Conservation (phyloP, 306 rosid species). For the Vigna mungo region DNA sequence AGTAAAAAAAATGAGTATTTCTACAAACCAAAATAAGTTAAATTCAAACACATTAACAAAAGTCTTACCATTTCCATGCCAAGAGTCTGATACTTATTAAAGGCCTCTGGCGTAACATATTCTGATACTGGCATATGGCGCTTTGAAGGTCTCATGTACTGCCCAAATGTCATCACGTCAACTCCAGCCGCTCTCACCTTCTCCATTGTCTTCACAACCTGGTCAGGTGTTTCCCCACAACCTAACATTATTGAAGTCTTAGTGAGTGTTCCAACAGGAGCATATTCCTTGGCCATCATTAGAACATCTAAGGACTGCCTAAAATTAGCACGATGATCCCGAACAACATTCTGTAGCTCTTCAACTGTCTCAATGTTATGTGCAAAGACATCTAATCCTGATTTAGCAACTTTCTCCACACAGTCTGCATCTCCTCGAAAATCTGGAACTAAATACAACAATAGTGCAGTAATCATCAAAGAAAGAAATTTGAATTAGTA, state of each 20-base stretch:
- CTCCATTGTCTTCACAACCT: slow-evolving; percentile 96
- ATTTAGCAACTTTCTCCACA: slow-evolving; percentile 83
- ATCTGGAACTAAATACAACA: slow-evolving; percentile 81
- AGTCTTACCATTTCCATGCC: slow-evolving; percentile 92
- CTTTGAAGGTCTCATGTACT: slow-evolving; percentile 98
- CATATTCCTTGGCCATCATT: slow-evolving; percentile 82
- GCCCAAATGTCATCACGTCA: slow-evolving; percentile 98
- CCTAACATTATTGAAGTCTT: slow-evolving; percentile 98
- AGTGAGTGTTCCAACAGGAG: slow-evolving; percentile 91
- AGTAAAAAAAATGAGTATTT: neutral
- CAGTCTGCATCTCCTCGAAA: slow-evolving; percentile 87
- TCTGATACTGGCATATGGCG: slow-evolving; percentile 98
- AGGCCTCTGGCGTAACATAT: slow-evolving; percentile 95
- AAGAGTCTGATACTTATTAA: slow-evolving; percentile 78
- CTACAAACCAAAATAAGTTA: neutral
- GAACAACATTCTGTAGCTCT: slow-evolving; percentile 87
- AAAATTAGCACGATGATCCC: slow-evolving; percentile 96
- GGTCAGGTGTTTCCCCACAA: slow-evolving; percentile 97
- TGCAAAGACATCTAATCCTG: slow-evolving; percentile 96
- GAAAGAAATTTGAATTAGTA: slow-evolving; percentile 9
- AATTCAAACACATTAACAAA: slow-evolving; percentile 5
- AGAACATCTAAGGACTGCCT: slow-evolving; percentile 91
- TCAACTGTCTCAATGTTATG: slow-evolving; percentile 98
- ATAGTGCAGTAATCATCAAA: slow-evolving; percentile 29
- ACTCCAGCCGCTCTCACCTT: slow-evolving; percentile 98